phyloP scores from a whole-genome alignment of 2,329 filamentous ascomycete genomes.

The Neofusicoccum parvum region DNA sequence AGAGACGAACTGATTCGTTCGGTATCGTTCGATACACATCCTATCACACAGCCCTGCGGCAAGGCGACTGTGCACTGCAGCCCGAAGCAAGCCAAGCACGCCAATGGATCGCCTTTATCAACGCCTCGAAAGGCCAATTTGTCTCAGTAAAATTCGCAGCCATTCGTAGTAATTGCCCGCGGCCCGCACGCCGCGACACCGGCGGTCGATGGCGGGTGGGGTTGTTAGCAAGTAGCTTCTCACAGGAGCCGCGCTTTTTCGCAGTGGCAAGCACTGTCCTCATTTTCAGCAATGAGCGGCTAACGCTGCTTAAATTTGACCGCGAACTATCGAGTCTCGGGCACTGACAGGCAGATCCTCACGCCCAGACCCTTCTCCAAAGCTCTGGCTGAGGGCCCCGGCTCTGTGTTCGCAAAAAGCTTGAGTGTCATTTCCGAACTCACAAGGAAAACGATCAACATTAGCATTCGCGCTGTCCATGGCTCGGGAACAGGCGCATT shows the following conservation, averaged over 20 bases:
- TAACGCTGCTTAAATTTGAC: neutral
- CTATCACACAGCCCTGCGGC: neutral
- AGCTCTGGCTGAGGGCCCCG: neutral
- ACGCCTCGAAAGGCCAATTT: neutral
- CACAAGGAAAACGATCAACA: neutral
- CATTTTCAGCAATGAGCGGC: neutral
- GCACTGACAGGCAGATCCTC: constrained; percentile 9
- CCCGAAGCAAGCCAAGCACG: neutral
- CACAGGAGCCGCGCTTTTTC: neutral
- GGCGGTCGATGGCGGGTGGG: neutral
- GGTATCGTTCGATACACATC: neutral
- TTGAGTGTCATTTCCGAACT: neutral
- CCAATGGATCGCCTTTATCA: neutral
- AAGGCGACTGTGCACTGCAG: neutral
- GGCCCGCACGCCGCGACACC: neutral
- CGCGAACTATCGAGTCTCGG: constrained; percentile 12
- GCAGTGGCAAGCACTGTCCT: neutral
- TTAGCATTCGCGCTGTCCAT: neutral
- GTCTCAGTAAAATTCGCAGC: neutral
- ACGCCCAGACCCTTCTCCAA: neutral
- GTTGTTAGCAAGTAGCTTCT: neutral
- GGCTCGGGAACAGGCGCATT: neutral
- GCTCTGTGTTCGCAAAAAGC: neutral
- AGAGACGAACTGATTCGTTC: neutral
- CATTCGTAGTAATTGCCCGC: neutral